Base-by-base conservation (phyloP, 1,139 yeast genomes). In the Suhomyces maxii region DNA sequence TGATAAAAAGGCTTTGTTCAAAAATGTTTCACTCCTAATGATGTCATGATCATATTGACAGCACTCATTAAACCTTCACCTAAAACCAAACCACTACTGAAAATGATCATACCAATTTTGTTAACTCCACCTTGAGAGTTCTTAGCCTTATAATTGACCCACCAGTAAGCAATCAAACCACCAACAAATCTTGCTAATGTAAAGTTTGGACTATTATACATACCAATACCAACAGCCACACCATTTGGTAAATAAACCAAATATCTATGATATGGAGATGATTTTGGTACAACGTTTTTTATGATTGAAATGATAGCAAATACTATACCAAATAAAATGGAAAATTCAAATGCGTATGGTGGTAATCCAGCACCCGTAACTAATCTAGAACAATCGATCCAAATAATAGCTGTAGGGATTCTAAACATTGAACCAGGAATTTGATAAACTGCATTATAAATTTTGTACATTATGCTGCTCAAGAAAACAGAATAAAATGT, bases 161-260 rank as follows among this genome's bases (percentile, higher is more conserved):
- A 86, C 53, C 71, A 56, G 55, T 77, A 81, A 1, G 93, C 81
- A 36, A 84, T 65, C n/a, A 86, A 59, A 1, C 99, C 99, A 11
- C 99, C 99, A 26, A 89, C 54, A 59, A 93, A 91, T 57, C 99
- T 76, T 0, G 98, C 98, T 37, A 93, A 73, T 0, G 99, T 93
- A 66, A 93, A 93, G 42, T 90, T 86, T 3, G 98, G 98, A 0
- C 95, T 79, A 62, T 93, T 93, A 63, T 93, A 93, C 51, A 93
- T 89, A 18, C 99, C 99, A 49, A 93, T 86, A 1, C 99, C 99
- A 10, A 90, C 97, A 0, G 99, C 97, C 13, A 93, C 96, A 8
- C 99, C 99, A 36, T 89, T 85, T 1, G 99, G 99, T 30, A 90
- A 62, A 70, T 80, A 88, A 1, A 71, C 68, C 47, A 83, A 60